Evolutionary conservation across 2,329 filamentous ascomycete genomes (phyloP).

Genomic region (Penicillium sp.): DNA sequence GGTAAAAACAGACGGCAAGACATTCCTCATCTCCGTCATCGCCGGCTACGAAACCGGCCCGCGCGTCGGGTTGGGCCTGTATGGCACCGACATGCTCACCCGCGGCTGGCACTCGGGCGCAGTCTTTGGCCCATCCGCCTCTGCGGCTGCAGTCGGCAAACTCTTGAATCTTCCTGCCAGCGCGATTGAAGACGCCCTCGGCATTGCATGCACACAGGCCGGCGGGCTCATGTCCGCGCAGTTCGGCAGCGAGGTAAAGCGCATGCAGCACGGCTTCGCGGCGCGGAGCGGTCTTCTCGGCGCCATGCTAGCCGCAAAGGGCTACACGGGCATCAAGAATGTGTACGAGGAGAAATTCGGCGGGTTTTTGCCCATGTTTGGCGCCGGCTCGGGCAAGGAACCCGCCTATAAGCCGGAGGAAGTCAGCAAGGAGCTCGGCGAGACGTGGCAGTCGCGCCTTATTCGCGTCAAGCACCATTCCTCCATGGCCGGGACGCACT

Average conservation of each 20-base stretch:
- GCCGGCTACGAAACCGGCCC: conserved; percentile 41
- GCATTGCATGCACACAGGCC: conserved; percentile 37
- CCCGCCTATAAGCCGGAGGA: conserved; percentile 26
- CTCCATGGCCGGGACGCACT: conserved; percentile 34
- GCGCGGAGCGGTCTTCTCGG: conserved; percentile 42
- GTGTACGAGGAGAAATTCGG: conserved; percentile 42
- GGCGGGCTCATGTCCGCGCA: conserved; percentile 42
- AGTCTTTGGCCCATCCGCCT: conserved; percentile 36
- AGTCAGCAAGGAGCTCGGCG: conserved; percentile 30
- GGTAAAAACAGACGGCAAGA: conserved; percentile 21
- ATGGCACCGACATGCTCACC: conserved; percentile 36
- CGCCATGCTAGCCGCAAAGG: conserved; percentile 33
- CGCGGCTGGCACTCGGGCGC: conserved; percentile 41
- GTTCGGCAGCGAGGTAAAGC: conserved; percentile 43
- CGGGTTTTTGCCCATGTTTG: conserved; percentile 41
- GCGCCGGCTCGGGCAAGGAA: conserved; percentile 23
- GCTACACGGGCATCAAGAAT: conserved; percentile 42
- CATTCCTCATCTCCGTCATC: conserved; percentile 34
- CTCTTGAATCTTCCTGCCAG: conserved; percentile 28
- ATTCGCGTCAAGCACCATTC: conserved; percentile 39
- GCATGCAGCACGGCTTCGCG: conserved; percentile 47
- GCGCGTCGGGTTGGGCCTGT: conserved; percentile 34
- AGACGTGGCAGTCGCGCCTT: conserved; percentile 32
- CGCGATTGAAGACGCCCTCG: conserved; percentile 32
- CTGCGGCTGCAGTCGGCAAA: conserved; percentile 29